These are phyloP conservation scores for Malus asiatica DNA, from an alignment of 306 rosid genomes.

Conservation along the genomic window DNA sequence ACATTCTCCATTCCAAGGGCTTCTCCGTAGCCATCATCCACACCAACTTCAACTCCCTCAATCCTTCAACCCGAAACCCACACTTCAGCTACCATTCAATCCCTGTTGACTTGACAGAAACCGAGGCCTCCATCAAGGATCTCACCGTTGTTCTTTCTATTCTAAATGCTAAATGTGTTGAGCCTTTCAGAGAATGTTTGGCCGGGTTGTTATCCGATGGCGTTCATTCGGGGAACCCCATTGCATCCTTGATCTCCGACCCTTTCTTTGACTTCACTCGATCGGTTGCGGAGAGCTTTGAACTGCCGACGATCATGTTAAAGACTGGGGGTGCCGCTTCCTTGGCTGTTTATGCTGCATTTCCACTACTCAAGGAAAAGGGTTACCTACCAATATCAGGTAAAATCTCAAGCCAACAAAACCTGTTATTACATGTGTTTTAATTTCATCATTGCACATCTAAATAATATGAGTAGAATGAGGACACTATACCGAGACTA, in stretches of 20 bases:
- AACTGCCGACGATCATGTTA: conserved; percentile 33
- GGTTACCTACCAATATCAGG: conserved; percentile 44
- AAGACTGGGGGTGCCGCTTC: conserved; percentile 20
- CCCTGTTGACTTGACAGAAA: background rate
- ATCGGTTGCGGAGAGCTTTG: conserved; percentile 24
- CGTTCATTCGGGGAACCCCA: conserved; percentile 6
- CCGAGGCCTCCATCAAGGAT: background rate
- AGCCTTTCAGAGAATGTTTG: conserved; percentile 25
- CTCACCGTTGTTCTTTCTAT: background rate
- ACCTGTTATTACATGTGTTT: background rate
- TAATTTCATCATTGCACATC: too few relatives aligned
- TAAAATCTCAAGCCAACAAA: background rate
- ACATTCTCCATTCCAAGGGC: conserved; percentile 37
- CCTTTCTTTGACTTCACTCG: conserved; percentile 26
- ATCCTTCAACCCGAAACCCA: conserved; percentile 30
- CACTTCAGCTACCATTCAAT: conserved; percentile 13
- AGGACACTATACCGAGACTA: too few relatives aligned
- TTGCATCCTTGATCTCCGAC: conserved; percentile 45
- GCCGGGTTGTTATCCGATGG: conserved; percentile 10
- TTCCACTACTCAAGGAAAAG: conserved; percentile 7
- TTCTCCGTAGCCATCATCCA: conserved; percentile 44
- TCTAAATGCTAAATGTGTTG: conserved; percentile 11
- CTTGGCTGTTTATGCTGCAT: conserved; percentile 15
- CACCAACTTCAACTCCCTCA: conserved; percentile 39
- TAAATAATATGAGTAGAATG: too few relatives aligned